phyloP scores from a whole-genome alignment of 352 stramenopile genomes.

The Phytophthora podocarpi region DNA sequence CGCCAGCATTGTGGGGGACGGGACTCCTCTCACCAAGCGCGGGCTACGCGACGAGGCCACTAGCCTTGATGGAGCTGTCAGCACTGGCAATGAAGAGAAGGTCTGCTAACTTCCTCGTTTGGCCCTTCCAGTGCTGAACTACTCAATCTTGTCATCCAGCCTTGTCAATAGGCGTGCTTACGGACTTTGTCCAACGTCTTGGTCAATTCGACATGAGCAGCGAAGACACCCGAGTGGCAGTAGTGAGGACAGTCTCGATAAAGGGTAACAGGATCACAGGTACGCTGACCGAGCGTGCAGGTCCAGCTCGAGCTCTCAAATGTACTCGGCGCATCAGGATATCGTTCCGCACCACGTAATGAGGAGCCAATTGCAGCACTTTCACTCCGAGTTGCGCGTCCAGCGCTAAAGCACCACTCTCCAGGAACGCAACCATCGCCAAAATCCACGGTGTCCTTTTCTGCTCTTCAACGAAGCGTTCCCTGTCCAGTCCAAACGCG shows the following conservation, averaged over 20 bases:
- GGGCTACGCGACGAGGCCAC: slow-evolving; percentile 7
- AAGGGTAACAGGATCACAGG: background rate
- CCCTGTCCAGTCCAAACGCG: background rate
- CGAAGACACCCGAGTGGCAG: background rate
- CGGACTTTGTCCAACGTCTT: too few species aligned
- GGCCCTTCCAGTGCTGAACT: slow-evolving; percentile 23
- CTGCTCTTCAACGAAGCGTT: background rate
- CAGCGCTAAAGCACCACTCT: background rate
- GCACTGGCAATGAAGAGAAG: slow-evolving; percentile 14
- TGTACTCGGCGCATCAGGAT: background rate
- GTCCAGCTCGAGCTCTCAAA: background rate
- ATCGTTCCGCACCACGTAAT: background rate
- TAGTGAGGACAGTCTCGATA: background rate
- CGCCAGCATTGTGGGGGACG: background rate
- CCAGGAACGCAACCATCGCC: background rate
- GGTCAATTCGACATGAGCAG: too few species aligned
- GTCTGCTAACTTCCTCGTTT: slow-evolving; percentile 19
- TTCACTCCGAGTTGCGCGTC: background rate
- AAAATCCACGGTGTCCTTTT: background rate
- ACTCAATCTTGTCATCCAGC: too few species aligned
- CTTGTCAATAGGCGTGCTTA: too few species aligned
- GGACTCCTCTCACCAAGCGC: background rate
- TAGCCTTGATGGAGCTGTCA: slow-evolving; percentile 1
- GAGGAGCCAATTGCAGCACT: background rate
- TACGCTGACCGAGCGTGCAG: background rate